A percentile compares a stretch with the other conserved stretches of the same genome.
Evolutionary conservation across 176 grass and related monocot species (phyloP).

Genomic region (Dactylis glomerata): DNA sequence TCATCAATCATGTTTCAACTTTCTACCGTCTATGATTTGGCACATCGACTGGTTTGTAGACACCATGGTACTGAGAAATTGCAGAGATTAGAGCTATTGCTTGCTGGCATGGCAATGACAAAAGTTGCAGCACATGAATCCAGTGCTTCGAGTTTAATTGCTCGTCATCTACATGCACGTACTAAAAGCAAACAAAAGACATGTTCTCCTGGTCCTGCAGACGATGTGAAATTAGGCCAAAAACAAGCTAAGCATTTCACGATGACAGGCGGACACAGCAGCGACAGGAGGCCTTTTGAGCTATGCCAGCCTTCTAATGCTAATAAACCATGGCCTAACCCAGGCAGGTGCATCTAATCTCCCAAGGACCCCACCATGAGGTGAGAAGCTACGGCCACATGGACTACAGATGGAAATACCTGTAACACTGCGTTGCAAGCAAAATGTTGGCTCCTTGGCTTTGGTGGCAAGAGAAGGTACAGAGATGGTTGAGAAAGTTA

Average conservation of each 20-base stretch:
- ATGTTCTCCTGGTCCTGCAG: constrained; percentile 41
- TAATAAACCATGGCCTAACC: constrained; percentile 36
- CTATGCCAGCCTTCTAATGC: constrained; percentile 49
- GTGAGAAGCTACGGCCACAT: constrained; percentile 41
- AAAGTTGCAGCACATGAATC: background rate
- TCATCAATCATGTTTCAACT: background rate
- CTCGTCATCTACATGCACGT: background rate
- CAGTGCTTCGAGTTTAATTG: constrained; percentile 13
- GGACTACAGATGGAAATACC: constrained; percentile 61
- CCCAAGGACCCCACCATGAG: constrained; percentile 46
- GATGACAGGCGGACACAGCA: constrained; percentile 48
- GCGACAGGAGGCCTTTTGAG: constrained; percentile 44
- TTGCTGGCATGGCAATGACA: background rate
- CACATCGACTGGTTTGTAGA: background rate
- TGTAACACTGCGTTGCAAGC: constrained; percentile 53
- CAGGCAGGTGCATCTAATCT: constrained; percentile 23
- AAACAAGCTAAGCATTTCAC: constrained; percentile 35
- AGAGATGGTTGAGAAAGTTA: constrained; percentile 55
- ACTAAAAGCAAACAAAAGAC: constrained; percentile 43
- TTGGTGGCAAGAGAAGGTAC: constrained; percentile 49
- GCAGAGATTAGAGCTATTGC: background rate
- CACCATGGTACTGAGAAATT: background rate
- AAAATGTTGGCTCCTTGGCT: constrained; percentile 39
- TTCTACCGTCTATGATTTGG: background rate
- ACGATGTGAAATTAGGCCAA: constrained; percentile 14